phyloP scores from a whole-genome alignment of 345 rosid species.

The Eucalyptus coolabah region DNA sequence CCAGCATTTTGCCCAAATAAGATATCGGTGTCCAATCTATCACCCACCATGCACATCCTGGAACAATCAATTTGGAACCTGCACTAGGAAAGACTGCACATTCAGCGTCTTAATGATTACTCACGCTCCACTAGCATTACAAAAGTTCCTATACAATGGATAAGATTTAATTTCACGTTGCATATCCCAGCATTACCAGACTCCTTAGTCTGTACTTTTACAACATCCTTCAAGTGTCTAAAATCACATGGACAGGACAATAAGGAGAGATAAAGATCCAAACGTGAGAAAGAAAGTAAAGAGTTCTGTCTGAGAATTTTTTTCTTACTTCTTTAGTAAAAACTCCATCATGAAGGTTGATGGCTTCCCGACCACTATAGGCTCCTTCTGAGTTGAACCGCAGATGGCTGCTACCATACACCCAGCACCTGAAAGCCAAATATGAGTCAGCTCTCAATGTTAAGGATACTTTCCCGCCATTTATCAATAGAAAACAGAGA shows the following conservation, averaged over 20 bases:
- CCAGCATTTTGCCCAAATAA: slow-evolving; percentile 77
- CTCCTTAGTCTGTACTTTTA: neutral
- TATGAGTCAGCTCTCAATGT: neutral
- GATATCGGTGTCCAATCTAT: slow-evolving; percentile 86
- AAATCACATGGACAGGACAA: neutral
- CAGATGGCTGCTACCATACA: slow-evolving; percentile 85
- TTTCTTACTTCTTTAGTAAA: slow-evolving; percentile 51
- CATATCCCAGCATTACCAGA: neutral
- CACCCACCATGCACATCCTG: slow-evolving; percentile 97
- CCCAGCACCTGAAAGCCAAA: slow-evolving; percentile 67
- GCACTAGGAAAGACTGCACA: neutral
- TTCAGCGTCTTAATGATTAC: neutral
- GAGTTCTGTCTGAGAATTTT: neutral
- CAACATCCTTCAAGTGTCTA: neutral
- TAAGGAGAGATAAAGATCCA: neutral
- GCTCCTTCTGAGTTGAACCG: slow-evolving; percentile 71
- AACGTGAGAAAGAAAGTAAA: neutral
- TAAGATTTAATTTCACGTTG: neutral
- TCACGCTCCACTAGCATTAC: neutral
- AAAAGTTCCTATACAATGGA: neutral
- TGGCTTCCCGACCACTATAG: slow-evolving; percentile 90
- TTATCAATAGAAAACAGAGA: neutral
- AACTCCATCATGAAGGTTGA: slow-evolving; percentile 90
- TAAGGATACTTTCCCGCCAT: neutral
- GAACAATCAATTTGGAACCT: slow-evolving; percentile 39